Evolutionary conservation across 192 early-diverging fungal genomes (phyloP).

Genomic region (Coemansia sp.): DNA sequence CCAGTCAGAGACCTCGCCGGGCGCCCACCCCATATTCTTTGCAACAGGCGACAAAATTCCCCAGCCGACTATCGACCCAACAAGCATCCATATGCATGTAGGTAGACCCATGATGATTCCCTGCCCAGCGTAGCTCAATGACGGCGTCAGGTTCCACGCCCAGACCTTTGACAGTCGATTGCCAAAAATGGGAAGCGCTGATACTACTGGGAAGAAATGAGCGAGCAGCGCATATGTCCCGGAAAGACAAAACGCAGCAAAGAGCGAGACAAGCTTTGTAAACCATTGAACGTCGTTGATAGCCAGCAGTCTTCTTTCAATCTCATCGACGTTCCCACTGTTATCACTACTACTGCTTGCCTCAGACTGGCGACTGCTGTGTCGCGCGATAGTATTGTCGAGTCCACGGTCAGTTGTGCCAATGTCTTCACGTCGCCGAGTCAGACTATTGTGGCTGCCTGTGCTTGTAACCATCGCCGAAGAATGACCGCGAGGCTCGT

Average conservation of each 20-base stretch:
- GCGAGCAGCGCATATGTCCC: conserved; percentile 62
- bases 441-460: too few relatives aligned
- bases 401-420: too few relatives aligned
- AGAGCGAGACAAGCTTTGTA: conserved; percentile 56
- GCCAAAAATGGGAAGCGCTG: conserved; percentile 58
- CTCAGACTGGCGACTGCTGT: too few relatives aligned
- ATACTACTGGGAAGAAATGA: conserved; percentile 59
- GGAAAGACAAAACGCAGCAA: conserved; percentile 60
- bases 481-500: not conserved
- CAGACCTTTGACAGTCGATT: conserved; percentile 54
- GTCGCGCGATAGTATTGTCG: too few relatives aligned
- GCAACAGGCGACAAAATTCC: conserved; percentile 70
- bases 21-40: conserved; percentile 67
- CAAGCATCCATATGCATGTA: conserved; percentile 68
- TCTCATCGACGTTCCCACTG: too few relatives aligned
- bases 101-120: conserved; percentile 82
- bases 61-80: conserved; percentile 71
- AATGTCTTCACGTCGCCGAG: too few relatives aligned
- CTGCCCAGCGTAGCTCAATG: conserved; percentile 73
- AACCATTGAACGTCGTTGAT: conserved; percentile 59
- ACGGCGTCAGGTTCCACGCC: conserved; percentile 72
- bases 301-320: too few relatives aligned
- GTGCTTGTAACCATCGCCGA: too few relatives aligned
- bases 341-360: not conserved
- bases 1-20: conserved; percentile 65